Conservation (phyloP, 2,329 filamentous ascomycete genomes). For the Leptographium galeiforme region DNA sequence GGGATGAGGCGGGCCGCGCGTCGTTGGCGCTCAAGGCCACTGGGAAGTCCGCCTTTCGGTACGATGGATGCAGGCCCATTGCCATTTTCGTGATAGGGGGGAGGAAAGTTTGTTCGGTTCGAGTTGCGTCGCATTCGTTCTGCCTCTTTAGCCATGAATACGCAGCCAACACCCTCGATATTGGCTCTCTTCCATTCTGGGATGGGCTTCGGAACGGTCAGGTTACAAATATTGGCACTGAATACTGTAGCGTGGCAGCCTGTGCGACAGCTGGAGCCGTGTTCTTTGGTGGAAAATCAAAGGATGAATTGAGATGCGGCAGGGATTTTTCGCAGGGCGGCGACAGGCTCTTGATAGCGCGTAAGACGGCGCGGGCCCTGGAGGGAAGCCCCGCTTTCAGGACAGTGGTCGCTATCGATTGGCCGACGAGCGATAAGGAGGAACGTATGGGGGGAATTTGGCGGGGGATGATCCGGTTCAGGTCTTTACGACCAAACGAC, state of each 20-base stretch:
- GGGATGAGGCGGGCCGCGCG: too few relatives aligned
- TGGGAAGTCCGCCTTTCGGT: too few relatives aligned
- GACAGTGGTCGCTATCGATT: neutral
- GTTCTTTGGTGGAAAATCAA: neutral
- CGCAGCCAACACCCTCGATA: too few relatives aligned
- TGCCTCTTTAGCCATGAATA: too few relatives aligned
- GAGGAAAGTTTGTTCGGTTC: too few relatives aligned
- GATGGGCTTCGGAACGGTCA: neutral
- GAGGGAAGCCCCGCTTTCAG: neutral
- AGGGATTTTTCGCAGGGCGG: too few relatives aligned
- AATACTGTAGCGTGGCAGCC: neutral
- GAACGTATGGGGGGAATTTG: neutral
- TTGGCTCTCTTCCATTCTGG: neutral
- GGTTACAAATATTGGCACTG: neutral
- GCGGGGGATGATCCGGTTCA: neutral
- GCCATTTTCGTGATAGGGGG: too few relatives aligned
- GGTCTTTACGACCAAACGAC: neutral
- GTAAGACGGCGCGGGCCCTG: neutral
- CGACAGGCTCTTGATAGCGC: neutral
- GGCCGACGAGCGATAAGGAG: neutral
- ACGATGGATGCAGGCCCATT: too few relatives aligned
- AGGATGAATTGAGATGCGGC: neutral
- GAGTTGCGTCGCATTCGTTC: too few relatives aligned
- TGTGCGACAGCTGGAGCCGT: neutral
- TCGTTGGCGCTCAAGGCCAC: too few relatives aligned